phyloP scores from a whole-genome alignment of 495 filamentous ascomycete genomes.

The Podospora didyma region DNA sequence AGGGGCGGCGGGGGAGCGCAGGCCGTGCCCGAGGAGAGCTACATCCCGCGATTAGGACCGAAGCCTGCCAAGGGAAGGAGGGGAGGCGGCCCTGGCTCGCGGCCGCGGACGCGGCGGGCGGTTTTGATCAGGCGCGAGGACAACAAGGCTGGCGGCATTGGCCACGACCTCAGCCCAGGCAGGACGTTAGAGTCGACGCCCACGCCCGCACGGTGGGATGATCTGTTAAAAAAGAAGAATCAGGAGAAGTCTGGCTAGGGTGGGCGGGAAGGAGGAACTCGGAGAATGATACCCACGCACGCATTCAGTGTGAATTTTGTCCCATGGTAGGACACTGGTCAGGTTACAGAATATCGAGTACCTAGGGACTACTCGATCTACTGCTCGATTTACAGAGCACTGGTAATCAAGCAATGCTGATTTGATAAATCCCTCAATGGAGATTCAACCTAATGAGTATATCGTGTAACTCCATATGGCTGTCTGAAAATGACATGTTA shows the following conservation, averaged over 20 bases:
- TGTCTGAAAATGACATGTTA: too few species aligned
- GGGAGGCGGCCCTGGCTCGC: constrained; percentile 9
- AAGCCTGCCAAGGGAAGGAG: neutral
- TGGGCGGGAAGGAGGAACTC: too few species aligned
- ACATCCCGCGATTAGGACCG: constrained; percentile 14
- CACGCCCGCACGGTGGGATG: constrained; percentile 6
- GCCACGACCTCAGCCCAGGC: neutral
- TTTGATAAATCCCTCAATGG: too few species aligned
- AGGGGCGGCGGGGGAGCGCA: constrained; percentile 10
- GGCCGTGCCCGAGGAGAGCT: constrained; percentile 6
- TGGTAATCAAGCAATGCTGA: too few species aligned
- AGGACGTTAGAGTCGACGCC: neutral
- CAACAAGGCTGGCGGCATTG: neutral
- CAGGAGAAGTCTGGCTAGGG: neutral
- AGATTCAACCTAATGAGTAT: too few species aligned
- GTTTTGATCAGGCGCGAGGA: constrained; percentile 17
- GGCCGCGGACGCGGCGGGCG: constrained; percentile 15
- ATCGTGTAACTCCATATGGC: too few species aligned
- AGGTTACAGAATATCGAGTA: too few species aligned
- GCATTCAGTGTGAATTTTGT: too few species aligned
- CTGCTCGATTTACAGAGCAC: too few species aligned
- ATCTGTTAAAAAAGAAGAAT: neutral
- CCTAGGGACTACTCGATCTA: too few species aligned
- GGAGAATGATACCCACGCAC: too few species aligned
- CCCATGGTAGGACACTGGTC: too few species aligned